A percentile compares a stretch with the other conserved stretches of the same genome.
These are phyloP conservation scores for Coelastrella sp. DNA, from an alignment of 139 green algal species.

Conservation along the genomic window DNA sequence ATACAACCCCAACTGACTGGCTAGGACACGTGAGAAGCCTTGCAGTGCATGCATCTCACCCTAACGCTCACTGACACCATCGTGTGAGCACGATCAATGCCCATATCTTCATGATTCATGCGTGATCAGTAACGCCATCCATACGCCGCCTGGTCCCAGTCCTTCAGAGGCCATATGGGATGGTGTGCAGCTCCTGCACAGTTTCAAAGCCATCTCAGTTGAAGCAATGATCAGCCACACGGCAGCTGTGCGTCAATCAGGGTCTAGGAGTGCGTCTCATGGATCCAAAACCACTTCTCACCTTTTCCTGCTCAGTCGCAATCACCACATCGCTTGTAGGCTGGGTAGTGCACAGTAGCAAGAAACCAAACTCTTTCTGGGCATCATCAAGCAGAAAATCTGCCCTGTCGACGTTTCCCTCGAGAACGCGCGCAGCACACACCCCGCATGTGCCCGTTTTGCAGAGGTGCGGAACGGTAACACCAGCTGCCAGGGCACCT, in stretches of 20 bases:
- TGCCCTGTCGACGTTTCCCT: constrained; percentile 1
- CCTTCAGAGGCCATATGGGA: constrained; percentile 32
- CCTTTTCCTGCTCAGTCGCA: constrained; percentile 33
- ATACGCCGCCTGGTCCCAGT: no score
- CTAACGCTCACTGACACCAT: no score
- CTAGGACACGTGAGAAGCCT: no score
- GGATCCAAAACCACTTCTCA: not conserved
- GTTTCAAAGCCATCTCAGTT: no score
- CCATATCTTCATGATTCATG: no score
- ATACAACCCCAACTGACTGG: no score
- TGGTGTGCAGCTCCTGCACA: constrained; percentile 32
- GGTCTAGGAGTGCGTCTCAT: not conserved
- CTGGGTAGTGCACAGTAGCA: constrained; percentile 7
- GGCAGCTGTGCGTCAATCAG: not conserved
- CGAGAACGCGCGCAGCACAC: constrained; percentile 36
- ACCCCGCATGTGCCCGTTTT: constrained; percentile 31
- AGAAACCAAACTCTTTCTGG: constrained; percentile 17
- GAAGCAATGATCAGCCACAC: no score
- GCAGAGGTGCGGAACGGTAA: constrained; percentile 36
- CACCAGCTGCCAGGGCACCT: constrained; percentile 28
- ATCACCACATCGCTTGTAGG: not conserved
- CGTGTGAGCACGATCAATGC: no score
- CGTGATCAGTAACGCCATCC: no score
- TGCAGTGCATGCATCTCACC: no score
- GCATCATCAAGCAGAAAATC: constrained; percentile 42